These are phyloP conservation scores for Saccharomyces hybrid DNA, from an alignment of 1,139 yeast species.

Conservation along the genomic window DNA sequence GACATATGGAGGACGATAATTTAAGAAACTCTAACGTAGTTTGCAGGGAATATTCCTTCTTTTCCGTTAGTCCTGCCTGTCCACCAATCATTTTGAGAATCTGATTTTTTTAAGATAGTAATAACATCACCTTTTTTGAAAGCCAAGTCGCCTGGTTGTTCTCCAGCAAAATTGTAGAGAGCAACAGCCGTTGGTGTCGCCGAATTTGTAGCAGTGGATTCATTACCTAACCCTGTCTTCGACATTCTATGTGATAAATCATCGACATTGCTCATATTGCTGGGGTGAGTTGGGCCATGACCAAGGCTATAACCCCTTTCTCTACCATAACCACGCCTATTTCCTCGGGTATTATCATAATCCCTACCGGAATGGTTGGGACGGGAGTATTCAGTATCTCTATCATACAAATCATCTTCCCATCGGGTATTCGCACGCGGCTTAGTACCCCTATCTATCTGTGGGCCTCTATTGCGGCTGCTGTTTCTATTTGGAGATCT, in stretches of 20 bases:
- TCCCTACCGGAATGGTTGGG: not conserved
- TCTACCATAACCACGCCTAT: constrained; percentile 5
- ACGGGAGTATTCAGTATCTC: constrained; percentile 5
- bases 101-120: constrained; percentile 74
- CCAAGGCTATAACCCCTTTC: constrained; percentile 3
- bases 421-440: constrained; percentile 40
- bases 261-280: constrained; percentile 4
- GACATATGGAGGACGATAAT: not conserved
- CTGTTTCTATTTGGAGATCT: constrained; percentile 2
- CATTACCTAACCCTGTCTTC: not conserved
- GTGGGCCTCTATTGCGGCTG: constrained; percentile 3
- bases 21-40: constrained; percentile 77
- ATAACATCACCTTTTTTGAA: constrained; percentile 95
- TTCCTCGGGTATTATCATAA: not conserved
- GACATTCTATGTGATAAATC: not conserved
- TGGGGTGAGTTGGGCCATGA: not conserved
- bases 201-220: constrained; percentile 5
- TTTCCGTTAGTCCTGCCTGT: constrained; percentile 78
- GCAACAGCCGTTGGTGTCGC: constrained; percentile 72
- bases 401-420: constrained; percentile 79
- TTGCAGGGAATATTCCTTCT: constrained; percentile 95
- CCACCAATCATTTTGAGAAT: constrained; percentile 97
- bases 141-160: constrained; percentile 82
- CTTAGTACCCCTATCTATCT: not conserved
- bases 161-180: constrained; percentile 62